A percentile compares a stretch with the other conserved stretches of the same genome.
These are phyloP conservation scores for Nakazawaea holstii DNA, from an alignment of 805 yeast species.

Conservation along the genomic window DNA sequence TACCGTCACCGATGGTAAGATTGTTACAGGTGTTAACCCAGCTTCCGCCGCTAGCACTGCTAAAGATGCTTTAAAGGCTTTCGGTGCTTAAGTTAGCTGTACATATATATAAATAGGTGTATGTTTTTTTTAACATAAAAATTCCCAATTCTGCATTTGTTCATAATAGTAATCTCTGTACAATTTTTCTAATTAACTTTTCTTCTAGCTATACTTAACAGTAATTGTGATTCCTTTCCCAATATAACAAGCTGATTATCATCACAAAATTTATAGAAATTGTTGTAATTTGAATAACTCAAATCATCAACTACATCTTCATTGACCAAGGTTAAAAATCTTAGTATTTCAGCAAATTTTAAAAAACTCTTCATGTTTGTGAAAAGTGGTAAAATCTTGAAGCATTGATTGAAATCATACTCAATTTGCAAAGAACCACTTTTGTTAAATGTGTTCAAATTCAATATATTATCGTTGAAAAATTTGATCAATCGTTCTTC, in stretches of 20 bases:
- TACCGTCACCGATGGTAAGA: conserved; percentile 47
- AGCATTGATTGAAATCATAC: conserved; percentile 4
- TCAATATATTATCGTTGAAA: conserved; percentile 9
- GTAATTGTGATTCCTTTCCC: background rate
- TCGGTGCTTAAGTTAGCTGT: background rate
- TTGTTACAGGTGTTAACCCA: conserved; percentile 67
- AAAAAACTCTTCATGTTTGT: background rate
- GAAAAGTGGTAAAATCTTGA: background rate
- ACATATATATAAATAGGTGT: background rate
- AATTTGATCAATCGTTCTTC: conserved; percentile 8
- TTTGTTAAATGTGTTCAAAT: conserved; percentile 7
- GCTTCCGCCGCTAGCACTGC: conserved; percentile 50
- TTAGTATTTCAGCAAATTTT: background rate
- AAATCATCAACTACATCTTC: background rate
- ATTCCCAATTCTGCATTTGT: too few relatives aligned
- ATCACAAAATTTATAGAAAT: background rate
- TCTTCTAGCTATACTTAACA: conserved; percentile 4
- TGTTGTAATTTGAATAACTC: background rate
- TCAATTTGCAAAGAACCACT: conserved; percentile 1
- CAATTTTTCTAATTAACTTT: background rate
- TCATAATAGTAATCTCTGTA: background rate
- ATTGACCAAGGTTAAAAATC: conserved; percentile 1
- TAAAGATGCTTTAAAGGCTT: conserved; percentile 21
- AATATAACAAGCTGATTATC: background rate
- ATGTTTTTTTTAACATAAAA: too few relatives aligned